Evolutionary conservation across 345 rosid genomes (phyloP).

Genomic region (Melaleuca alternifolia): DNA sequence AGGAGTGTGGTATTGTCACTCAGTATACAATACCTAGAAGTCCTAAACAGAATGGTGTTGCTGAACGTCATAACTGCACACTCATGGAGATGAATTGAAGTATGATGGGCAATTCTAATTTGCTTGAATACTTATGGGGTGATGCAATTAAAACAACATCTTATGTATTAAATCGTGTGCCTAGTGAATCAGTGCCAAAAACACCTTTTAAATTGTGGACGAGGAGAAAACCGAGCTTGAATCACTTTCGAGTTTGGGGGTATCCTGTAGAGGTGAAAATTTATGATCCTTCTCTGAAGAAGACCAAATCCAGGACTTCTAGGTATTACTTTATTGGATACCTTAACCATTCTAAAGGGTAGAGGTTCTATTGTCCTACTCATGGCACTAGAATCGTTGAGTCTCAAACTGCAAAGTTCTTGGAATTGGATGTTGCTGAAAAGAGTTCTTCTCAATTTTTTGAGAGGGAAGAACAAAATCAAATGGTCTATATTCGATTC

Average conservation of each 20-base stretch:
- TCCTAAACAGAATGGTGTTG: rapidly evolving
- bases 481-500: no score
- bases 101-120: no score
- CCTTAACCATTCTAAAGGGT: not conserved
- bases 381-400: not conserved
- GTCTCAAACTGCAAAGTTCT: not conserved
- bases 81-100: not conserved
- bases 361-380: not conserved
- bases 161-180: not conserved
- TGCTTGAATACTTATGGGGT: not conserved
- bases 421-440: not conserved
- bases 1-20: not conserved
- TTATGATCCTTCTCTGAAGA: not conserved
- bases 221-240: not conserved
- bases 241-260: not conserved
- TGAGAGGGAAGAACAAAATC: no score
- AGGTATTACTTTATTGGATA: not conserved
- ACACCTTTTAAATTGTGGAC: not conserved
- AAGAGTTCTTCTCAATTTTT: no score
- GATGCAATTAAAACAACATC: not conserved
- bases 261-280: not conserved
- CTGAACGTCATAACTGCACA: rapidly evolving
- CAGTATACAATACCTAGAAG: not conserved
- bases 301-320: not conserved
- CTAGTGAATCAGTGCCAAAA: not conserved